Conservation (phyloP, 176 grass and related monocot genomes). For the maize (Zea mays) region DNA sequence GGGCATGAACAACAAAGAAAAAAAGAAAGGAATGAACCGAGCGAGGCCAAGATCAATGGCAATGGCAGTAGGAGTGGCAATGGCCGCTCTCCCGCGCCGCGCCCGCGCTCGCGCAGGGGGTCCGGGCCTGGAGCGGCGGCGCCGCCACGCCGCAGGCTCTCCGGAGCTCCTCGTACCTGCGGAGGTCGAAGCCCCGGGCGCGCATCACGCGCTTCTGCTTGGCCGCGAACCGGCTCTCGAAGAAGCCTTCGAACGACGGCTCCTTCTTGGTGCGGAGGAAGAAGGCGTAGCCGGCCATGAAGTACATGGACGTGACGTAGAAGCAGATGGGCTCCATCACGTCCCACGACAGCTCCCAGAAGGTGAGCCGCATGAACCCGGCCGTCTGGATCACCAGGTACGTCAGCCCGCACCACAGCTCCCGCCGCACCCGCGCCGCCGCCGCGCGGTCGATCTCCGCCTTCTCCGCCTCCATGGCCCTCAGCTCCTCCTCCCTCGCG, state of each 20-base stretch:
- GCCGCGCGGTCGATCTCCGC: conserved; percentile 56
- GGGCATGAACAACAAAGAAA: conserved; percentile 35
- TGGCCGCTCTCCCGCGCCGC: conserved; percentile 22
- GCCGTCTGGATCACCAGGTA: conserved; percentile 67
- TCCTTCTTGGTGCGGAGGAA: conserved; percentile 89
- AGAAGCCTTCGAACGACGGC: conserved; percentile 89
- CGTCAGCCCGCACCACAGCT: conserved; percentile 74
- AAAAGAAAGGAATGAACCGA: neutral
- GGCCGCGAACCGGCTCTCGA: conserved; percentile 55
- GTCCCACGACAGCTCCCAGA: conserved; percentile 99
- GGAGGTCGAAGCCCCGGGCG: conserved; percentile 45
- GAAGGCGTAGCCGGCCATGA: conserved; percentile 89
- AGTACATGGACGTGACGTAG: conserved; percentile 82
- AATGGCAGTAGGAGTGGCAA: conserved; percentile 46
- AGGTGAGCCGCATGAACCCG: conserved; percentile 86
- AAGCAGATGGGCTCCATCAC: conserved; percentile 99
- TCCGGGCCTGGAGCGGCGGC: neutral
- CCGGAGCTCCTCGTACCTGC: conserved; percentile 64
- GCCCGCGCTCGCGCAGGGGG: neutral
- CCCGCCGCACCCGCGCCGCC: conserved; percentile 41
- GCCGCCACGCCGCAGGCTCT: conserved; percentile 38
- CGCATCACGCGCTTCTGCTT: conserved; percentile 72
- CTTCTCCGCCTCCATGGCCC: conserved; percentile 69
- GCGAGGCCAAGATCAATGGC: conserved; percentile 34
- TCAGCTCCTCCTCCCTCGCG: conserved; percentile 52